Evolutionary conservation across 2,329 filamentous ascomycete genomes (phyloP).

Genomic region (Rutstroemia sp.): DNA sequence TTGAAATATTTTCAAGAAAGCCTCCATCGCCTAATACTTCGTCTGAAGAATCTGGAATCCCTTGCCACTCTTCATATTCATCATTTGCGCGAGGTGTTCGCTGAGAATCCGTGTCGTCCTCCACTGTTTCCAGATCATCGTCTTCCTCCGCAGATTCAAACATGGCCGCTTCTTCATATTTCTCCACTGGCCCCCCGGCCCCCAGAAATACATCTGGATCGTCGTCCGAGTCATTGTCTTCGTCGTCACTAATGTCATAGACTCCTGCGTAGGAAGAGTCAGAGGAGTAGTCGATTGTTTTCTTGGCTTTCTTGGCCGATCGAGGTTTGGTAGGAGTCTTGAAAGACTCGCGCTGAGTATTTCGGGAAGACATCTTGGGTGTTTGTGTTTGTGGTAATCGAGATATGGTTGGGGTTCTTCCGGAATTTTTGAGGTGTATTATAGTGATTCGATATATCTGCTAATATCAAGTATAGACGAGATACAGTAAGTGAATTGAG

Average conservation of each 20-base stretch:
- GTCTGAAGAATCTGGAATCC: not conserved
- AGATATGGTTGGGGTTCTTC: not conserved
- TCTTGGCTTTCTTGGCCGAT: not conserved
- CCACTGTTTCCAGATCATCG: constrained; percentile 1
- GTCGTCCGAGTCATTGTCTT: constrained; percentile 48
- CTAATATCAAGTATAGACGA: no score
- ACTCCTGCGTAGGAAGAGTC: constrained; percentile 70
- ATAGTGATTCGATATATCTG: no score
- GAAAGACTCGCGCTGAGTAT: constrained; percentile 42
- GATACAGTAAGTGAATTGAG: no score
- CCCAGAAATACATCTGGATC: constrained; percentile 65
- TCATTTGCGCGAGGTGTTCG: not conserved
- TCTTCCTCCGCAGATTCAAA: constrained; percentile 40
- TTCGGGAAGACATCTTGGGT: constrained; percentile 33
- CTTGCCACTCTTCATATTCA: constrained; percentile 3
- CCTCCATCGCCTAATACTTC: not conserved
- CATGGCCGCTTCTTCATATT: constrained; percentile 44
- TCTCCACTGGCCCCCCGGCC: constrained; percentile 55
- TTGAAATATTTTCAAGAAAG: not conserved
- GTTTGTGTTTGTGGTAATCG: not conserved
- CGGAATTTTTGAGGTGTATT: no score
- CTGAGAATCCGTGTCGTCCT: not conserved
- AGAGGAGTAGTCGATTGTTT: constrained; percentile 43
- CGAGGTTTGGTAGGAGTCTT: constrained; percentile 27
- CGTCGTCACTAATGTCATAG: constrained; percentile 71